Evolutionary conservation across 495 filamentous ascomycete genomes (phyloP).

Genomic region (Cenococcum geophilum): DNA sequence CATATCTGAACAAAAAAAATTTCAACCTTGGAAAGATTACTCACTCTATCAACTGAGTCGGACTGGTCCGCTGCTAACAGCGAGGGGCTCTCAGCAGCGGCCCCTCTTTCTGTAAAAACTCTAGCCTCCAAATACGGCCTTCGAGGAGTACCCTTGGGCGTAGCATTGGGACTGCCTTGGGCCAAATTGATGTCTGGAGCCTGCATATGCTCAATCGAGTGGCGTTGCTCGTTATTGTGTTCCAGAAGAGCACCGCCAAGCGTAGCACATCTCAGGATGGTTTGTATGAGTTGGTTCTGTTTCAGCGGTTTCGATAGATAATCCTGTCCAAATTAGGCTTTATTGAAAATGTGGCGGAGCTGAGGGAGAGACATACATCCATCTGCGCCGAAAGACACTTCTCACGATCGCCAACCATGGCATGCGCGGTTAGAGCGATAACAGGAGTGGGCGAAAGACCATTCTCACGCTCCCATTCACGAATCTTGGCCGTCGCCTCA

Average conservation of each 20-base stretch:
- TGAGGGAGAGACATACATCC: constrained; percentile 48
- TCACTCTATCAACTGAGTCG: constrained; percentile 28
- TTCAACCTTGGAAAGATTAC: not conserved
- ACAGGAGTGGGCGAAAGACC: constrained; percentile 82
- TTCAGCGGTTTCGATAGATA: constrained; percentile 97
- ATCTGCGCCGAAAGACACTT: constrained; percentile 98
- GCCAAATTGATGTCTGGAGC: constrained; percentile 20
- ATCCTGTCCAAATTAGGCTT: constrained; percentile 43
- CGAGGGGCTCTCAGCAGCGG: constrained; percentile 22
- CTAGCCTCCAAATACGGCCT: constrained; percentile 26
- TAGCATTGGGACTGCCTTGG: constrained; percentile 9
- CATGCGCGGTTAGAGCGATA: constrained; percentile 94
- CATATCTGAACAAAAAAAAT: not conserved
- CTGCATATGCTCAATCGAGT: constrained; percentile 15
- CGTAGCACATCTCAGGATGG: constrained; percentile 79
- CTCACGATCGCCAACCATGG: constrained; percentile 98
- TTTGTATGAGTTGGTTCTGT: constrained; percentile 97
- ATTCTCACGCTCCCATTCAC: constrained; percentile 80
- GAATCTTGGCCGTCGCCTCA: constrained; percentile 94
- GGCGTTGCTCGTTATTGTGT: constrained; percentile 30
- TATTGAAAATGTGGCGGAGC: not conserved
- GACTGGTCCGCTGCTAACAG: constrained; percentile 28
- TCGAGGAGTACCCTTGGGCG: constrained; percentile 14
- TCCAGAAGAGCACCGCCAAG: constrained; percentile 85
- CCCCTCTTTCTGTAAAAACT: constrained; percentile 26